Conservation (phyloP, 1,284 basidiomycete species). For the Coriolopsis trogii region DNA sequence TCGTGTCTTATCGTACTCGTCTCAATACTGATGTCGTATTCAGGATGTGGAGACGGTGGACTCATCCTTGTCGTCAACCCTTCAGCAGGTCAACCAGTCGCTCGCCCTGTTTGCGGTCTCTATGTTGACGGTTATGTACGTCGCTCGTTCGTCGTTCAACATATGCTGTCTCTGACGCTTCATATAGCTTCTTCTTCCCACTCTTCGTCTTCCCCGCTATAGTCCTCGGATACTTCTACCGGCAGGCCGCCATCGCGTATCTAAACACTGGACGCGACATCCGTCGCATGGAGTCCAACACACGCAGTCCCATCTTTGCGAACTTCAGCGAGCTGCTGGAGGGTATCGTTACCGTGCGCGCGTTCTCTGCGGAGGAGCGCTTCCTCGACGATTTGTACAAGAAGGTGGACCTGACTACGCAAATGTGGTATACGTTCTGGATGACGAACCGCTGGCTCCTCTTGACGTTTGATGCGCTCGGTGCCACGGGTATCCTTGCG, state of each 20-base stretch:
- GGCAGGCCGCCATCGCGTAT: slow-evolving; percentile 71
- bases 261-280: slow-evolving; percentile 78
- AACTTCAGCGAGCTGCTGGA: slow-evolving; percentile 81
- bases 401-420: slow-evolving; percentile 67
- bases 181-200: slow-evolving; percentile 63
- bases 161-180: slow-evolving; percentile 14
- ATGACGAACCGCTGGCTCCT: slow-evolving; percentile 83
- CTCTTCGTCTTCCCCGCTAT: slow-evolving; percentile 73
- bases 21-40: not conserved
- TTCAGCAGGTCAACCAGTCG: slow-evolving; percentile 75
- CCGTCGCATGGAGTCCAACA: slow-evolving; percentile 78
- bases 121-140: slow-evolving; percentile 63
- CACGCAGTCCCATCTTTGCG: slow-evolving; percentile 72
- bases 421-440: slow-evolving; percentile 81
- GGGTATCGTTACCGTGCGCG: slow-evolving; percentile 86
- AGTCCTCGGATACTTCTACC: slow-evolving; percentile 66
- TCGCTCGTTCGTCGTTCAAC: not conserved
- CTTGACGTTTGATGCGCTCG: slow-evolving; percentile 77
- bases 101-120: slow-evolving; percentile 74
- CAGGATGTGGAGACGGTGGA: slow-evolving; percentile 83
- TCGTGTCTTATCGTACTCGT: not conserved
- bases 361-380: slow-evolving; percentile 82
- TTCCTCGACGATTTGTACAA: slow-evolving; percentile 76
- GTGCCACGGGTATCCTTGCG: slow-evolving; percentile 62
- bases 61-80: slow-evolving; percentile 64